Base-by-base conservation (phyloP, 2,329 filamentous ascomycete species). In the Cucurbitaria berberidis region DNA sequence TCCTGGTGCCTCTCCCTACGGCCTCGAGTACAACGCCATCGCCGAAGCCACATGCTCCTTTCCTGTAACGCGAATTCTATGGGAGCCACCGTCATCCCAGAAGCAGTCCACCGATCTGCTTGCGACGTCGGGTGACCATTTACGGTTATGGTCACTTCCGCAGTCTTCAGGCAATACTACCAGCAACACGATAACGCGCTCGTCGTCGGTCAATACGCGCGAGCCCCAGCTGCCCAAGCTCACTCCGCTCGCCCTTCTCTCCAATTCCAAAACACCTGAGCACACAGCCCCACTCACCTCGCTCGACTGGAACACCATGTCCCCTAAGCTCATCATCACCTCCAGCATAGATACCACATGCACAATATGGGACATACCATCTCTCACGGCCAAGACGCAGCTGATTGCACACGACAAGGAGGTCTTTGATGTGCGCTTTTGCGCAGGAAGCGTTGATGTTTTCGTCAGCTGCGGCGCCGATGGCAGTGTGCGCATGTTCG, bases 351-450 rank as follows among this genome's bases (percentile, higher is more conserved):
- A 99, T 72, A 99, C 95, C 1, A 99, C 95, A 5, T 99, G 95
- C 78, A 99, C 95, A 4, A 99, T 99, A 62, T 99, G 95, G 95
- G 95, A 99, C 74, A 99, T 99, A 50, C 95, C 95, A 3, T 97
- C 95, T 1, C 81, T 99, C 58, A 99, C 95, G 0, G 95, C 95
- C 46, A 99, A 99, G 78, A 99, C 95, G 1, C 95, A 99, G 74
- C 81, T 99, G 40, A 99, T 99, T 76, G 95, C 95, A 18, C 95
- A 99, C 74, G 95, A 99, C 78, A 98, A 98, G 76, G 95, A 99
- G 76, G 95, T 99, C 5, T 99, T 96, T 69, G 95, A 99, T 73
- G 95, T 99, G 42, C 88, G 95, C 18, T 99, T 99, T 78, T 99
- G 95, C 77, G 95, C 95, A 43, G 95, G 96, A 64, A 97, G 92